These are phyloP conservation scores for Monosporascus sp. DNA, from an alignment of 2,329 filamentous ascomycete species.

Conservation along the genomic window DNA sequence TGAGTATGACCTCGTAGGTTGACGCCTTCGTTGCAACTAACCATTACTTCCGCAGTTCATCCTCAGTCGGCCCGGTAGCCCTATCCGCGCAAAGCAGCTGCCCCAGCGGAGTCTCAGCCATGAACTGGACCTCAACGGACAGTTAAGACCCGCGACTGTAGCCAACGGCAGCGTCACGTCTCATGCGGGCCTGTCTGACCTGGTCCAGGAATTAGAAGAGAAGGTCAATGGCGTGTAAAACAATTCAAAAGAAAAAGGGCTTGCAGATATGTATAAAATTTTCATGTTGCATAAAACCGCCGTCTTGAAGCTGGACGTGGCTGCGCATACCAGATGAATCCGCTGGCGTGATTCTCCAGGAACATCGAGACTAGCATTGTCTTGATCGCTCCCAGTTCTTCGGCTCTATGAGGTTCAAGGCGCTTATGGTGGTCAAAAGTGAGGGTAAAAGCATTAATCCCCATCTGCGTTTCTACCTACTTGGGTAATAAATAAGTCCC, in stretches of 20 bases:
- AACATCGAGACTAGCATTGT: not conserved
- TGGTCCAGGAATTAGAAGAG: slow-evolving; percentile 32
- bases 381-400: not conserved
- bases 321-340: not conserved
- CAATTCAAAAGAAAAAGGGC: not conserved
- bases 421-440: not conserved
- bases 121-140: slow-evolving; percentile 29
- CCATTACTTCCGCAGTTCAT: slow-evolving; percentile 54
- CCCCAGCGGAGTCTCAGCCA: slow-evolving; percentile 42
- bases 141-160: slow-evolving; percentile 10
- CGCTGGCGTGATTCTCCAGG: not conserved
- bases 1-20: slow-evolving; percentile 41
- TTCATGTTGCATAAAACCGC: too few species aligned
- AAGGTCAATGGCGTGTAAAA: slow-evolving; percentile 28
- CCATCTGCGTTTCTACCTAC: not conserved
- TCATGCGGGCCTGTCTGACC: slow-evolving; percentile 18
- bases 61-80: slow-evolving; percentile 62
- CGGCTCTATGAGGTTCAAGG: not conserved
- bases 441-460: not conserved
- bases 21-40: not conserved
- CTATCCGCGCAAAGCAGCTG: slow-evolving; percentile 55
- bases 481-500: too few species aligned
- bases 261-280: not conserved
- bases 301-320: too few species aligned
- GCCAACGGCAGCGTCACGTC: slow-evolving; percentile 15